Percentiles rank a stretch among this genome's conserved stretches.
Evolutionary conservation across 1,284 basidiomycete genomes (phyloP).

Genomic region (Irpex lacteus): DNA sequence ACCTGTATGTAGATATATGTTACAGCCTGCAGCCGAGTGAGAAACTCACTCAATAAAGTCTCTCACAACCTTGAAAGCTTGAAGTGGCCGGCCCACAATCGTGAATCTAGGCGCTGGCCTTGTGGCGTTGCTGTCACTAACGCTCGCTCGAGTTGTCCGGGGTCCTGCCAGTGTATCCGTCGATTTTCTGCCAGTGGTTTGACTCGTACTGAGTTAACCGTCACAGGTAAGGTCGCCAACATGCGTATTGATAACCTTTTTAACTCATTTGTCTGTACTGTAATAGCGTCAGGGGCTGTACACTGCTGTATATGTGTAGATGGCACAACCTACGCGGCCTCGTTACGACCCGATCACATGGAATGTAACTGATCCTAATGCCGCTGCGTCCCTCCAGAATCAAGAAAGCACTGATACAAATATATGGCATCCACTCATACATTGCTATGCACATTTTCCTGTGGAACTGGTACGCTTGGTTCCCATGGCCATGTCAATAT

Average conservation of each 20-base stretch:
- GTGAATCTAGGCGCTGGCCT: background rate
- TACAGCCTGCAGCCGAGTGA: background rate
- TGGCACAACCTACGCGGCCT: background rate
- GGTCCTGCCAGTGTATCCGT: no score
- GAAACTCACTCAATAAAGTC: no score
- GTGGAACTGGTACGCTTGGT: constrained; percentile 35
- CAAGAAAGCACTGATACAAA: background rate
- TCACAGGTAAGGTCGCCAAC: no score
- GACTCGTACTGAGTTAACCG: no score
- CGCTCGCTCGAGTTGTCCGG: no score
- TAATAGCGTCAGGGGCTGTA: no score
- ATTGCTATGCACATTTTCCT: constrained; percentile 41
- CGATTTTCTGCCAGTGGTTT: no score
- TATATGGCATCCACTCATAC: constrained; percentile 37
- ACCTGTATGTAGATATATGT: background rate
- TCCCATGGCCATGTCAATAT: background rate
- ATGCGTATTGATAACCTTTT: no score
- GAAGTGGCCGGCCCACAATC: background rate
- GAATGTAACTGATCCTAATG: background rate
- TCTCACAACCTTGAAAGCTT: background rate
- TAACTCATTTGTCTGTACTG: no score
- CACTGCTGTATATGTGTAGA: background rate
- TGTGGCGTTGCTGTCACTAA: background rate
- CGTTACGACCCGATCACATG: constrained; percentile 13
- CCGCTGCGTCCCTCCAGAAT: background rate